A percentile compares a stretch with the other conserved stretches of the same genome.
phyloP scores from a whole-genome alignment of 768 basidiomycete genomes.

The Trametes cinnabarina region DNA sequence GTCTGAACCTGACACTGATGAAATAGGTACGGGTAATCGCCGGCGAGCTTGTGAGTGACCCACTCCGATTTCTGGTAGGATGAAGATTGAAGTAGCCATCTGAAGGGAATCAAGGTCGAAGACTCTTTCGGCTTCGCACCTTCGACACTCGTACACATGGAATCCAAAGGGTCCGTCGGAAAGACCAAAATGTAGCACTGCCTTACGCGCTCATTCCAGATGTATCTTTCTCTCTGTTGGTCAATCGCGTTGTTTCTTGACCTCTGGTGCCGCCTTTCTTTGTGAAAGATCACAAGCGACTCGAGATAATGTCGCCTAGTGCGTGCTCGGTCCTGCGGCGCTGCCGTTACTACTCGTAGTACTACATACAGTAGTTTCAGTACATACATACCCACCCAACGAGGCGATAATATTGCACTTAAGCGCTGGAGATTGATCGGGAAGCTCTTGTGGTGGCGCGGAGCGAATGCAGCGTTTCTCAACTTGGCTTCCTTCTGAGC shows the following conservation, averaged over 20 bases:
- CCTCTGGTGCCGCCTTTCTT: no score
- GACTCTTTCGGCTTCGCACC: constrained; percentile 86
- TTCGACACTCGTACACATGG: constrained; percentile 73
- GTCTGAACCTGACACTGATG: no score
- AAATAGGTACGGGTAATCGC: constrained; percentile 76
- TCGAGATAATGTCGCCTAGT: no score
- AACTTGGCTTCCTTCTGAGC: constrained; percentile 2
- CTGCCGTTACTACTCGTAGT: no score
- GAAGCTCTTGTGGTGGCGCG: background rate
- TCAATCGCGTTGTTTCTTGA: no score
- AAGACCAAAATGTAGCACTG: constrained; percentile 56
- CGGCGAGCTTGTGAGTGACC: constrained; percentile 66
- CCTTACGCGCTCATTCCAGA: no score
- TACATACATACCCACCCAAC: no score
- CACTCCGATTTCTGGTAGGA: background rate
- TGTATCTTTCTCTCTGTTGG: background rate
- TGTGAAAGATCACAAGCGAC: no score
- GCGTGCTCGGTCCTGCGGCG: background rate
- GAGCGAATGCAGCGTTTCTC: constrained; percentile 2
- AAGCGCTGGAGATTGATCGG: constrained; percentile 18
- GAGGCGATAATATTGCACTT: no score
- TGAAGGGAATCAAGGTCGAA: constrained; percentile 61
- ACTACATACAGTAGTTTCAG: no score
- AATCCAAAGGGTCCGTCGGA: constrained; percentile 55
- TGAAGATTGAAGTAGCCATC: no score